A percentile compares a stretch with the other conserved stretches of the same genome.
phyloP scores from a whole-genome alignment of 2,329 filamentous ascomycete genomes.

The Monilinia vaccinii-corymbosi region DNA sequence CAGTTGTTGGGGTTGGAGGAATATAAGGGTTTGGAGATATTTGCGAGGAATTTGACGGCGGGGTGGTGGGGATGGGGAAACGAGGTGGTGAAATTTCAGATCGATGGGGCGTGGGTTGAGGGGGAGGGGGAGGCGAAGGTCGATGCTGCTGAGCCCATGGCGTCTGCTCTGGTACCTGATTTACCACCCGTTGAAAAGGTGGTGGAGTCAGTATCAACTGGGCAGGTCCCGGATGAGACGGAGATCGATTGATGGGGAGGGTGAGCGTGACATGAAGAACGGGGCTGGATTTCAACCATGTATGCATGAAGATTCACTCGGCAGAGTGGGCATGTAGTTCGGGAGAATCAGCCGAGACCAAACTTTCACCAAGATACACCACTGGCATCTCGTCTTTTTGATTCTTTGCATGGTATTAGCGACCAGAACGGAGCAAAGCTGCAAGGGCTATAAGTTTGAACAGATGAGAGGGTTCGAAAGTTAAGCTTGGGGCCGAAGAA shows the following conservation, averaged over 20 bases:
- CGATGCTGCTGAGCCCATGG: not conserved
- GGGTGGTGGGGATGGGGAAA: conserved; percentile 77
- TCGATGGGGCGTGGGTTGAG: conserved; percentile 36
- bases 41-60: conserved; percentile 63
- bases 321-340: not conserved
- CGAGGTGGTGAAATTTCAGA: conserved; percentile 62
- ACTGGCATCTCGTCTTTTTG: not conserved
- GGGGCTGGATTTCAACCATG: not conserved
- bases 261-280: not conserved
- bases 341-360: not conserved
- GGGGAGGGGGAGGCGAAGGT: not conserved
- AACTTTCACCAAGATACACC: not conserved
- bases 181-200: not conserved
- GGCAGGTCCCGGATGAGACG: not conserved
- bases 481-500: not conserved
- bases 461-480: not conserved
- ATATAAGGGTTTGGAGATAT: conserved; percentile 62
- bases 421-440: not conserved
- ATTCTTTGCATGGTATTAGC: not conserved
- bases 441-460: not conserved
- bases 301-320: not conserved
- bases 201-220: not conserved
- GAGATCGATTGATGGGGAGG: not conserved
- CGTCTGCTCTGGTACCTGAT: not conserved
- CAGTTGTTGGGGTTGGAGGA: conserved; percentile 38